A percentile compares a stretch with the other conserved stretches of the same genome.
phyloP scores from a whole-genome alignment of 257 asterid species.

The Avicennia marina region DNA sequence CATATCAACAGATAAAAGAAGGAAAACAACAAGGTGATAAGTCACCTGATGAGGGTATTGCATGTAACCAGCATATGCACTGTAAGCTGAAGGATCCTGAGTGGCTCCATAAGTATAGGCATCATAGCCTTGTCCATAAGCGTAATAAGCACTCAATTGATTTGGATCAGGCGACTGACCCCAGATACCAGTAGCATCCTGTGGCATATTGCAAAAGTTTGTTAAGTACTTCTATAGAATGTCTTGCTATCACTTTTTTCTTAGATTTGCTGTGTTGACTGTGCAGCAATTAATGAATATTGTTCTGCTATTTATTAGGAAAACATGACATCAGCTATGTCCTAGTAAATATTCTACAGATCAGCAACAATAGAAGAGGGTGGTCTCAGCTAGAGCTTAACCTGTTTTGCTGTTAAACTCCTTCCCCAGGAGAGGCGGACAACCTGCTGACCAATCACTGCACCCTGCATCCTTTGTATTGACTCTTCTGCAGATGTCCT shows the following conservation, averaged over 20 bases:
- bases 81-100: slow-evolving; percentile 80
- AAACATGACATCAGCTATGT: background rate
- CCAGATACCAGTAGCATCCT: slow-evolving; percentile 73
- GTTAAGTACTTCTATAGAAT: too few species aligned
- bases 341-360: slow-evolving; percentile 9
- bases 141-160: slow-evolving; percentile 83
- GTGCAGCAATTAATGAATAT: too few species aligned
- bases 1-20: background rate
- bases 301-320: too few species aligned
- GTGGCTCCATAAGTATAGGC: slow-evolving; percentile 80
- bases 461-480: slow-evolving; percentile 90
- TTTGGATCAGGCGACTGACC: slow-evolving; percentile 78
- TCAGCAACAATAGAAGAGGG: too few species aligned
- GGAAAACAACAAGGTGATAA: background rate
- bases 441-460: slow-evolving; percentile 81
- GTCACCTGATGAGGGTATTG: slow-evolving; percentile 84
- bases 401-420: slow-evolving; percentile 73
- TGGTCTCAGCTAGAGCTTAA: slow-evolving; percentile 18
- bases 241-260: too few species aligned
- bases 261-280: too few species aligned
- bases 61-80: slow-evolving; percentile 78
- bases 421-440: slow-evolving; percentile 61
- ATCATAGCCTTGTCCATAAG: slow-evolving; percentile 94
- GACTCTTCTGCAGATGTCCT: slow-evolving; percentile 97
- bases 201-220: too few species aligned